Percentiles rank a stretch among this genome's conserved stretches.
Evolutionary conservation across 169 alveolate genomes (phyloP).

Genomic region (Babesia ovis): DNA sequence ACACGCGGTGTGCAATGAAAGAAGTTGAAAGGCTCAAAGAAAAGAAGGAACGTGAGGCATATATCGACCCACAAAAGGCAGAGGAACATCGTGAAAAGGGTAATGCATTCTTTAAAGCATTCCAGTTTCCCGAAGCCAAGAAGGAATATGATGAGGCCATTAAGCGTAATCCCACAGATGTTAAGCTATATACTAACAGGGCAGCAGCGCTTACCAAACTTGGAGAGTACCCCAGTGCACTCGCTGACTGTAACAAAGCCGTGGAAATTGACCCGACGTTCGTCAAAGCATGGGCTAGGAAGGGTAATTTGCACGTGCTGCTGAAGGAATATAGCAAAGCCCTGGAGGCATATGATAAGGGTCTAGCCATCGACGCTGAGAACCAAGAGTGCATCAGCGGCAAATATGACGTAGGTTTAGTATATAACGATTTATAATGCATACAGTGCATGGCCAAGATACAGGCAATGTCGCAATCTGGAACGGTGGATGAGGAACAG

Average conservation of each 20-base stretch:
- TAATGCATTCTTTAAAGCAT: slow-evolving; percentile 89
- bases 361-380: slow-evolving; percentile 90
- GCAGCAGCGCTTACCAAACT: slow-evolving; percentile 95
- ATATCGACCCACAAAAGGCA: slow-evolving; percentile 93
- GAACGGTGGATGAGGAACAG: slow-evolving; percentile 87
- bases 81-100: slow-evolving; percentile 91
- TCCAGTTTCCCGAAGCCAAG: slow-evolving; percentile 95
- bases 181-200: slow-evolving; percentile 94
- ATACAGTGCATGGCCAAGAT: slow-evolving; percentile 75
- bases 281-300: slow-evolving; percentile 94
- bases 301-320: slow-evolving; percentile 91
- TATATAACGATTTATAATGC: background rate
- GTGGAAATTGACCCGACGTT: slow-evolving; percentile 93
- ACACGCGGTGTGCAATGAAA: slow-evolving; percentile 89
- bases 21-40: slow-evolving; percentile 91
- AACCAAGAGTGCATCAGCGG: slow-evolving; percentile 85
- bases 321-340: slow-evolving; percentile 98
- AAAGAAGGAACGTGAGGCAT: slow-evolving; percentile 89
- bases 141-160: slow-evolving; percentile 96
- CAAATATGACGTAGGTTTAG: slow-evolving; percentile 70
- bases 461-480: slow-evolving; percentile 83
- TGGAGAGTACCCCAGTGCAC: slow-evolving; percentile 93
- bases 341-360: slow-evolving; percentile 92
- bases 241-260: slow-evolving; percentile 91
- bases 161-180: slow-evolving; percentile 93